Base-by-base conservation (phyloP, 2,329 filamentous ascomycete genomes). In the Arthrinium phaeospermum region DNA sequence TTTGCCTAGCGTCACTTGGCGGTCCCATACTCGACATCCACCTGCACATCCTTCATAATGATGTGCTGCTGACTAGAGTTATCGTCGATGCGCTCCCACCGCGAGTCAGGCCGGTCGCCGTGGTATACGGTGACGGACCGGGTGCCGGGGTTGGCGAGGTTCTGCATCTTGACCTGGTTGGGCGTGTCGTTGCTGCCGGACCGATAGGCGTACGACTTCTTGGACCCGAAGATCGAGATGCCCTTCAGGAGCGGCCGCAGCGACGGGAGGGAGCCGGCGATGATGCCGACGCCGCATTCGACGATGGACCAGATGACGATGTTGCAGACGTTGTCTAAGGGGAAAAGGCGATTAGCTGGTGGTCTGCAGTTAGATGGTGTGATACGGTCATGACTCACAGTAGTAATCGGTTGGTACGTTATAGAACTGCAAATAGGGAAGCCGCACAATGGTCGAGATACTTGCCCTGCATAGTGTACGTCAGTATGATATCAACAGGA, bases 251-350 rank as follows among this genome's bases (percentile, higher is more conserved):
- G 71, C 5, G 76, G 77, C 7, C 76, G 76, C 22, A 79, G 73
- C 10, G 76, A 76, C 14, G 78, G 78, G 5, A 78, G 71, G 68
- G 74, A 78, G 45, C 77, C 74, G 72, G 78, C 75, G 70, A 78
- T 75, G 71, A 79, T 75, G 51, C 78, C 78, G 8, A 79, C 72
- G 68, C 77, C 77, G 74, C 75, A 78, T 37, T 79, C 78, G 57
- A 78, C 75, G 27, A 75, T 68, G 47, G 76, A 78, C 76, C 77
- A 79, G 45, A 78, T 72, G 71, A 78, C 78, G 7, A 78, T 74
- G 61, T 70, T 72, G 53, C 51, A 47, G 4, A 70, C 46, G 10
- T 72, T 69, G 37, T 72, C 71, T 72, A 8, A 8, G 22, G 7
- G 5, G 34, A 10, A 3, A n/a, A 22, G 2, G 2, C 0, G 0